A percentile compares a stretch with the other conserved stretches of the same genome.
phyloP scores from a whole-genome alignment of 306 rosid species.

The Betula pendula region DNA sequence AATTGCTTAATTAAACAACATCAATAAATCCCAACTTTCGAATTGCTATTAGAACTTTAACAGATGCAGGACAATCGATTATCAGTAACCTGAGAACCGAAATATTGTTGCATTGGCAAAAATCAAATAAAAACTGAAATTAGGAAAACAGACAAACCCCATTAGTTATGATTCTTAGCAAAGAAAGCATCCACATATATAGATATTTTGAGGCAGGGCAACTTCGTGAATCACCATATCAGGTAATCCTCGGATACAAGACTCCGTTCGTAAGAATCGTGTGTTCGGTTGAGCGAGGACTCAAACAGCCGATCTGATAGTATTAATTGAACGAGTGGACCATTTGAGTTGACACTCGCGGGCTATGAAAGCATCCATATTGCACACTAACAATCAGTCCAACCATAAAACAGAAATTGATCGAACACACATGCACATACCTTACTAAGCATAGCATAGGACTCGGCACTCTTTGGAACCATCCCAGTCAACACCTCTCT shows the following conservation, averaged over 20 bases:
- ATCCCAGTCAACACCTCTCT: constrained; percentile 48
- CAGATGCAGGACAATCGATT: neutral
- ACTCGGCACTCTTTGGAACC: constrained; percentile 79
- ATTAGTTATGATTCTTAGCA: neutral
- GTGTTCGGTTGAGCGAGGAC: too few species aligned
- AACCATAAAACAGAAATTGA: neutral
- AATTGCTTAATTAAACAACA: neutral
- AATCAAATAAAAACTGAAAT: neutral
- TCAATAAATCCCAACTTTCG: neutral
- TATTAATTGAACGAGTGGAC: too few species aligned
- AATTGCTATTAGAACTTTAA: neutral
- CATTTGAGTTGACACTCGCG: too few species aligned
- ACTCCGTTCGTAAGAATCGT: too few species aligned
- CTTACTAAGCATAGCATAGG: constrained; percentile 75
- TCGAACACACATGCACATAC: constrained; percentile 24
- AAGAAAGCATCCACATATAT: neutral
- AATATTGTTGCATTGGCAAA: neutral
- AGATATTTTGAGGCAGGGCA: too few species aligned
- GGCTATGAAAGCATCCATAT: neutral
- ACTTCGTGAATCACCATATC: too few species aligned
- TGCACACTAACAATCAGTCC: neutral
- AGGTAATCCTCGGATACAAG: too few species aligned
- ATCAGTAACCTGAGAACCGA: neutral
- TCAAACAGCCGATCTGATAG: too few species aligned
- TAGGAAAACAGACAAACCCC: neutral